These are phyloP conservation scores for Fusarium compactum DNA, from an alignment of 2,329 filamentous ascomycete species.

Conservation along the genomic window DNA sequence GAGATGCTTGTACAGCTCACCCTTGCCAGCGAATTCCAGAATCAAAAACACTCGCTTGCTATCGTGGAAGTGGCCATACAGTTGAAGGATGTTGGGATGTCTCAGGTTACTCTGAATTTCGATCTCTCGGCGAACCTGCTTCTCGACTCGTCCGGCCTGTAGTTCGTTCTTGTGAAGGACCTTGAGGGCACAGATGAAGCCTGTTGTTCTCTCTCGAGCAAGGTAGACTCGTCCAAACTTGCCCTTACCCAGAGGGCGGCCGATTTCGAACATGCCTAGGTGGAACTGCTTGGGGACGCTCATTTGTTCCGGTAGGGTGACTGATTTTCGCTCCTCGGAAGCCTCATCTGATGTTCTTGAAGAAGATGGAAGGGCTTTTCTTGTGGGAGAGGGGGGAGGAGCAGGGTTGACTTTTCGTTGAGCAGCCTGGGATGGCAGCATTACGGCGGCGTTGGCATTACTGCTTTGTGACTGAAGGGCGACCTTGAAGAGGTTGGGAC, in stretches of 20 bases:
- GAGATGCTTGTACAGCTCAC: slow-evolving; percentile 89
- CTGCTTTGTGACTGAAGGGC: slow-evolving; percentile 83
- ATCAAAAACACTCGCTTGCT: slow-evolving; percentile 89
- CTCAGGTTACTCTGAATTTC: slow-evolving; percentile 89
- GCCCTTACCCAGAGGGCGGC: slow-evolving; percentile 85
- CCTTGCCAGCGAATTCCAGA: slow-evolving; percentile 85
- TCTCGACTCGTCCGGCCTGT: slow-evolving; percentile 80
- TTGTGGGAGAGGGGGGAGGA: slow-evolving; percentile 62
- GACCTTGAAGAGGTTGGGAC: slow-evolving; percentile 87
- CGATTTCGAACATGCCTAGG: slow-evolving; percentile 94
- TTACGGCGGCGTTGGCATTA: slow-evolving; percentile 74
- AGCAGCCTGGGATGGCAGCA: slow-evolving; percentile 74
- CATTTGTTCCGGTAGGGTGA: slow-evolving; percentile 68
- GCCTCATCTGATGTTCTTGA: slow-evolving; percentile 63
- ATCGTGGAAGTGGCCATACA: slow-evolving; percentile 91
- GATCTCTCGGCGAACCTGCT: slow-evolving; percentile 87
- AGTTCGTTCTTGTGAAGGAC: slow-evolving; percentile 87
- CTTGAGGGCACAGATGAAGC: slow-evolving; percentile 87
- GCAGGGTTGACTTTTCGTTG: slow-evolving; percentile 62
- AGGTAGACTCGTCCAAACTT: slow-evolving; percentile 91
- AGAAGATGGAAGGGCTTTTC: slow-evolving; percentile 61
- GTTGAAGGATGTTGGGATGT: slow-evolving; percentile 84
- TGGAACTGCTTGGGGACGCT: slow-evolving; percentile 76
- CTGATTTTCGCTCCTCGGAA: slow-evolving; percentile 63
- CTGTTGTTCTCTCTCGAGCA: slow-evolving; percentile 79